Conservation (phyloP, 441 rosid species). For the Aleurites moluccanus region DNA sequence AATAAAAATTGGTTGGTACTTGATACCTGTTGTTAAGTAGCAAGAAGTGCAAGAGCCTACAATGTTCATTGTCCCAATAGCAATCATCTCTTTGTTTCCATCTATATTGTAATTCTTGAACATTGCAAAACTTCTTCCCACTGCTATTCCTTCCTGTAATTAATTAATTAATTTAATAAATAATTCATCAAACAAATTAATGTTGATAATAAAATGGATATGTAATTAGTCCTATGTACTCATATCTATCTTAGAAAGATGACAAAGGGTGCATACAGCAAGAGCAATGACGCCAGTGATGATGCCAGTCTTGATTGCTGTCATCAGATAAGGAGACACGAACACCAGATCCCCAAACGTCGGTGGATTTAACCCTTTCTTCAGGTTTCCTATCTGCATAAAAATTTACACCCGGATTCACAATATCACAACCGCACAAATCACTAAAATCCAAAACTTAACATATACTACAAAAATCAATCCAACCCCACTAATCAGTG, state of each 20-base stretch:
- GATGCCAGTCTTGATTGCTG: slow-evolving; percentile 75
- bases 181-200: background rate
- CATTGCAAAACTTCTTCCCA: slow-evolving; percentile 95
- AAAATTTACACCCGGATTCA: slow-evolving; percentile 8
- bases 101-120: slow-evolving; percentile 91
- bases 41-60: slow-evolving; percentile 93
- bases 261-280: slow-evolving; percentile 52
- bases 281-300: slow-evolving; percentile 90
- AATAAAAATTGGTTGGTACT: background rate
- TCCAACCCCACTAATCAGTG: no score
- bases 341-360: slow-evolving; percentile 67
- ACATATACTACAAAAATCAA: no score
- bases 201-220: background rate
- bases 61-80: slow-evolving; percentile 91
- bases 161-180: background rate
- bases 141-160: slow-evolving; percentile 93
- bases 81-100: slow-evolving; percentile 99
- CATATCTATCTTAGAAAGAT: no score
- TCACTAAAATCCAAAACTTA: background rate
- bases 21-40: slow-evolving; percentile 83
- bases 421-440: slow-evolving; percentile 5
- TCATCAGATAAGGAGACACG: slow-evolving; percentile 54
- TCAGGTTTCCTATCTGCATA: slow-evolving; percentile 74
- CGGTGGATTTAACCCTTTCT: slow-evolving; percentile 85
- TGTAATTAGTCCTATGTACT: no score